Evolutionary conservation across 1,139 yeast genomes (phyloP), one percentile per base, ranked within the genome.

Genomic region (Saccharomyces hybrid): DNA sequence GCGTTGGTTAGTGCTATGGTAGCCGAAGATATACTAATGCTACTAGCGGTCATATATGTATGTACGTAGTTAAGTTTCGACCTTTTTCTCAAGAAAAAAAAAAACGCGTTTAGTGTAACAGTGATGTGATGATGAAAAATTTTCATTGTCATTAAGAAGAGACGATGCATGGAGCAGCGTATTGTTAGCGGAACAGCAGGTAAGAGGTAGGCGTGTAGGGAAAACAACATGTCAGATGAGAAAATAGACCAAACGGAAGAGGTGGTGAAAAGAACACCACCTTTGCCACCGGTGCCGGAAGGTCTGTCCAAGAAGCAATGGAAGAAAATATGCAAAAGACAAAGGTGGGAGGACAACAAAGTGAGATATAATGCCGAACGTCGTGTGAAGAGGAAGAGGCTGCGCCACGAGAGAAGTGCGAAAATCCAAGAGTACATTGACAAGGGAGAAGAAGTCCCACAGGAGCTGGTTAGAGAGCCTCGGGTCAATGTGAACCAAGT

Each of bases 291-390:
- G 0, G 63, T 82, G 11, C 96, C 96, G 1, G 90, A 83, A 58
- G 96, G 96, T 8, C 84, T 89, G 88, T 82, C 95, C 44, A 88
- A 87, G 65, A 79, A 80, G 19, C 91, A 86, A 59, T 91, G 89
- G 85, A 91, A 91, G 68, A 82, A 82, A 63, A 76, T 79, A 57
- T 79, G 84, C 63, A 83, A 80, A 62, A 77, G 76, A 57, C 73
- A 80, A 62, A 75, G 76, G 64, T 82, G 86, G 78, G 90, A 83
- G 54, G 87, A 79, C 50, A 77, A 79, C 54, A 84, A 85, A 62
- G 88, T 78, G 4, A 82, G 80, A 53, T 80, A 78, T 62, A 73
- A 78, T 56, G 71, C 76, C 61, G 71, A 73, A 55, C 75, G 84
- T 63, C 73, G 79, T 63, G 81, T 78, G 66, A 79, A 84, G 75